Conservation (phyloP, 2,329 filamentous ascomycete species). For the Colletotrichum sp. region DNA sequence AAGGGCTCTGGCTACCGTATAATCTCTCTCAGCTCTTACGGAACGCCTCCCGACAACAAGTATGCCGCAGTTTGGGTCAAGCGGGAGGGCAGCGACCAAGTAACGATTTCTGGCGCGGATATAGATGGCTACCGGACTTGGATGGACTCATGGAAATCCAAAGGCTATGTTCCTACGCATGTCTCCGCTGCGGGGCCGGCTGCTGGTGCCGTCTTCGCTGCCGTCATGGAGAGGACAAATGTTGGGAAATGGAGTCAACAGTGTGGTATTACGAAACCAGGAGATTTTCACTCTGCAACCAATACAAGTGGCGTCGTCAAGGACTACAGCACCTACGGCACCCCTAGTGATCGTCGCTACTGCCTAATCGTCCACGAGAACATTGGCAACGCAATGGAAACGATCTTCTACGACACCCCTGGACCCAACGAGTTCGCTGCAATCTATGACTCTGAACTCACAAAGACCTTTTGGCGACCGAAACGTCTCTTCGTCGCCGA, state of each 20-base stretch:
- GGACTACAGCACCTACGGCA: conserved; percentile 19
- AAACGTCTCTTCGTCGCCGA: conserved; percentile 11
- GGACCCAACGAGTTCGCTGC: neutral
- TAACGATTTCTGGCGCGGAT: conserved; percentile 9
- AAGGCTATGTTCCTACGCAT: conserved; percentile 19
- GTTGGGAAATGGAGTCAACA: conserved; percentile 3
- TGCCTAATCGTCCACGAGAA: conserved; percentile 18
- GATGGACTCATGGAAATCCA: conserved; percentile 1
- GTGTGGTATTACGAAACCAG: conserved; percentile 5
- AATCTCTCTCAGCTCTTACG: conserved; percentile 22
- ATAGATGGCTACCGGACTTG: conserved; percentile 11
- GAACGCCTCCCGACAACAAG: neutral
- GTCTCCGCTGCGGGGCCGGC: conserved; percentile 17
- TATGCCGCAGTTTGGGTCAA: conserved; percentile 21
- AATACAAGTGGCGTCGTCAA: neutral
- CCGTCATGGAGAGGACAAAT: conserved; percentile 21
- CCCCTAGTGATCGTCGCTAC: neutral
- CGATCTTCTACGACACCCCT: neutral
- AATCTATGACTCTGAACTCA: conserved; percentile 2
- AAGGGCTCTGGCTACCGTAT: conserved; percentile 15
- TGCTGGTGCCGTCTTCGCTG: conserved; percentile 10
- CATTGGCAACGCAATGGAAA: conserved; percentile 5
- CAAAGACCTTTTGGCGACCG: conserved; percentile 22
- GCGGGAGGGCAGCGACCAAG: neutral
- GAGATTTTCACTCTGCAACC: neutral